Percentiles rank a stretch among this genome's conserved stretches.
Conservation (phyloP, 805 yeast genomes). For the Starmerella floris region DNA sequence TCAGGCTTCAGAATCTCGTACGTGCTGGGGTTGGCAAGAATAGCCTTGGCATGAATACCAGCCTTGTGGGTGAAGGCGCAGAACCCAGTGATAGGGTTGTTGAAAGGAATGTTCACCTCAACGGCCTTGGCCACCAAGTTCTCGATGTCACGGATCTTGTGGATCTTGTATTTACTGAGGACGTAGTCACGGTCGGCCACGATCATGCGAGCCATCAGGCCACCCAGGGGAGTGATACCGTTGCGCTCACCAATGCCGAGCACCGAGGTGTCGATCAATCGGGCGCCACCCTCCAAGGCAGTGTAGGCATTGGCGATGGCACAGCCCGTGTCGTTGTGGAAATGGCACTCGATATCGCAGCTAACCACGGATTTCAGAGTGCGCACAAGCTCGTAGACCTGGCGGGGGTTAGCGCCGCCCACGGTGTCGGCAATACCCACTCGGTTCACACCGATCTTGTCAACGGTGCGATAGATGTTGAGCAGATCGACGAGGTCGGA, state of each 20-base stretch:
- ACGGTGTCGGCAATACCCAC: conserved; percentile 99
- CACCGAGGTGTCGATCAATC: conserved; percentile 84
- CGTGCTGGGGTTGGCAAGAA: conserved; percentile 96
- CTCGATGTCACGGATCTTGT: conserved; percentile 90
- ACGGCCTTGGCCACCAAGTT: conserved; percentile 94
- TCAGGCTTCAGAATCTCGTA: conserved; percentile 90
- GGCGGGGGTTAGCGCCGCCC: conserved; percentile 98
- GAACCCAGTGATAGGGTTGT: conserved; percentile 97
- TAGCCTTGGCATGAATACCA: conserved; percentile 98
- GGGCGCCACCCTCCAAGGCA: conserved; percentile 95
- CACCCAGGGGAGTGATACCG: conserved; percentile 96
- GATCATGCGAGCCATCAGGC: conserved; percentile 97
- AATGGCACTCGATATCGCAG: conserved; percentile 96
- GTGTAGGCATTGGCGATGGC: conserved; percentile 98
- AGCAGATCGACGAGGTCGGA: conserved; percentile 88
- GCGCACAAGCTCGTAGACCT: conserved; percentile 90
- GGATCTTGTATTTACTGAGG: conserved; percentile 82
- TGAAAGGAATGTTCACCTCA: conserved; percentile 92
- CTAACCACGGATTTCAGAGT: conserved; percentile 86
- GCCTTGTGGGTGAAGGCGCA: conserved; percentile 99
- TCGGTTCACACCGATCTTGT: conserved; percentile 93
- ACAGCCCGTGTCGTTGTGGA: conserved; percentile 98
- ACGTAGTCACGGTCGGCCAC: conserved; percentile 97
- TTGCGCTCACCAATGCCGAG: conserved; percentile 98
- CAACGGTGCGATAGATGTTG: conserved; percentile 91